Evolutionary conservation across 148 eudicot species (phyloP).

Genomic region (Pouteria glomerata): DNA sequence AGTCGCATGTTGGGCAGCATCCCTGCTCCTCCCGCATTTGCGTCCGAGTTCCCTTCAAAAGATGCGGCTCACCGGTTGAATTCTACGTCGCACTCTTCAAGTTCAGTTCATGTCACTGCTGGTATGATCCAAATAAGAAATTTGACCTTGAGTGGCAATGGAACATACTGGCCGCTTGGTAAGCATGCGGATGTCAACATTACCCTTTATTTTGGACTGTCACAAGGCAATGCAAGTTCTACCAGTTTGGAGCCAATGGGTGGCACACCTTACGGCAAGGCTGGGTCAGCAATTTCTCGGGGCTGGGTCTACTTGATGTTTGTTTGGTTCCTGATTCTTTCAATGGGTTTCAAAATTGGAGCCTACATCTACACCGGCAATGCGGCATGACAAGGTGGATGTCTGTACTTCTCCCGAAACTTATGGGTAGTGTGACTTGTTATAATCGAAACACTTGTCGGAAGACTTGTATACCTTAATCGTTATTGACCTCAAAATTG

Average conservation of each 20-base stretch:
- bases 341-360: slow-evolving; percentile 57
- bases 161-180: slow-evolving; percentile 35
- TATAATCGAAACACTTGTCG: too few relatives aligned
- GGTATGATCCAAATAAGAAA: slow-evolving; percentile 47
- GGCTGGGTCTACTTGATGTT: slow-evolving; percentile 46
- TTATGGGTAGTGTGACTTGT: background rate
- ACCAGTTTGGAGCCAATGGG: slow-evolving; percentile 23
- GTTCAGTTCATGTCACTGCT: slow-evolving; percentile 61
- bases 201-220: slow-evolving; percentile 55
- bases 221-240: slow-evolving; percentile 22
- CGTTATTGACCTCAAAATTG: background rate
- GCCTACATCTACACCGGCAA: slow-evolving; percentile 44
- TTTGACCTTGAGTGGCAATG: slow-evolving; percentile 17
- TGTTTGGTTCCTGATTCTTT: slow-evolving; percentile 48
- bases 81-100: slow-evolving; percentile 49
- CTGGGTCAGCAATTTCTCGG: slow-evolving; percentile 31
- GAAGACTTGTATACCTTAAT: too few relatives aligned
- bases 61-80: slow-evolving; percentile 40
- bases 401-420: too few relatives aligned
- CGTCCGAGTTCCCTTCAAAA: slow-evolving; percentile 77
- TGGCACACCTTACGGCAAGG: slow-evolving; percentile 38
- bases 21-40: slow-evolving; percentile 80
- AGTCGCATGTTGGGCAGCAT: slow-evolving; percentile 53
- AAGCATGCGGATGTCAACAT: slow-evolving; percentile 51
- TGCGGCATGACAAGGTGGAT: background rate